phyloP scores from a whole-genome alignment of 805 yeast genomes.

The Metschnikowia cerradonensis region DNA sequence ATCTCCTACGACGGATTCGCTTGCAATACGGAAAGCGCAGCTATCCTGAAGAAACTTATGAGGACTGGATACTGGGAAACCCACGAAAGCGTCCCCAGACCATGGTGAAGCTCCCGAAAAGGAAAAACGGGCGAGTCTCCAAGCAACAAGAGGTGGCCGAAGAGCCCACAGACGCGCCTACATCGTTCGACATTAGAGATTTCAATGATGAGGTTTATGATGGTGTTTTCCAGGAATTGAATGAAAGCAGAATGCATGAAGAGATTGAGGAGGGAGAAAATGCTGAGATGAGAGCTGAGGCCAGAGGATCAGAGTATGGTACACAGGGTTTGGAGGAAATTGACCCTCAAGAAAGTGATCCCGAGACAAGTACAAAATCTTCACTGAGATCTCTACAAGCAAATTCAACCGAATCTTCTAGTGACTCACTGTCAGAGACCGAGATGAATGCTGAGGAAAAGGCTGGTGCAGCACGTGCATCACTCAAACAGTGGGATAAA shows the following conservation, averaged over 20 bases:
- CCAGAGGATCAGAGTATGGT: neutral
- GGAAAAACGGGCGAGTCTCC: neutral
- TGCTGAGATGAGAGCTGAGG: neutral
- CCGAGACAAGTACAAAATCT: neutral
- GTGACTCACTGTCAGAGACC: neutral
- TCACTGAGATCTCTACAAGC: neutral
- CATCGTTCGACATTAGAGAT: neutral
- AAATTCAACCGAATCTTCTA: no score
- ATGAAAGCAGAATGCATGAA: neutral
- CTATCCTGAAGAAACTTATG: constrained; percentile 15
- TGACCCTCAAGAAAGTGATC: neutral
- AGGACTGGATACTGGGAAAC: constrained; percentile 11
- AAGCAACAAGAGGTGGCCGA: neutral
- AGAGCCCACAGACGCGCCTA: neutral
- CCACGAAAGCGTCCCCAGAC: neutral
- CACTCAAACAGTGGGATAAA: constrained; percentile 7
- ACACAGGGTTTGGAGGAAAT: neutral
- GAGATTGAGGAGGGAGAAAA: neutral
- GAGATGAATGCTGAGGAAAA: neutral
- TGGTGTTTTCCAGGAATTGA: neutral
- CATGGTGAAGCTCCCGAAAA: neutral
- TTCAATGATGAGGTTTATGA: neutral
- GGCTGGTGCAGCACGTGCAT: constrained; percentile 3
- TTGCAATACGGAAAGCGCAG: constrained; percentile 9
- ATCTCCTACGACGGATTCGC: constrained; percentile 17